Base-by-base conservation (phyloP, 192 early-diverging fungal species). In the Coemansia sp. region DNA sequence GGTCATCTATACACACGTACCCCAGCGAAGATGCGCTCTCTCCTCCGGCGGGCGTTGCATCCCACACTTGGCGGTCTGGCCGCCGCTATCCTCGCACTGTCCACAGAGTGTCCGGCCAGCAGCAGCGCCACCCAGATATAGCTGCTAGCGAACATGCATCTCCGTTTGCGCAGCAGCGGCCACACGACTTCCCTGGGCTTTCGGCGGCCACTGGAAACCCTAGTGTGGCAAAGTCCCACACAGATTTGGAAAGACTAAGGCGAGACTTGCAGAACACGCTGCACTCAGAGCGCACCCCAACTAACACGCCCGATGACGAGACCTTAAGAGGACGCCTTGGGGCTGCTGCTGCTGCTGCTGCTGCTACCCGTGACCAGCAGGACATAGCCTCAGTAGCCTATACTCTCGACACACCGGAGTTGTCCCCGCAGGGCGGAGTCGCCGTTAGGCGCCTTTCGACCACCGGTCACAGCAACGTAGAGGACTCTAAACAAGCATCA, bases 221-320 rank as follows among this genome's bases (percentile, higher is more conserved):
- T 4, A 39, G 34, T 31, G 28, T 52, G n/a, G 28, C 61, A 59
- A 63, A 57, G 57, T 64, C 68, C 0, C 39, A 66, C 25, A 53
- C 70, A 3, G 51, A 64, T 21, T 39, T 72, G 15, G 68, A 70
- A 12, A 13, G 56, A 34, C 62, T 70, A 7, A 56, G 57, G n/a
- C 16, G 23, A 12, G 68, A 70, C 13, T 23, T 64, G 8, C 62
- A 39, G 5, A 63, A 20, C 35, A 43, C 68, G 4, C 26, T 59
- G 9, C 43, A 42, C 37, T 23, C 68, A 1, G 61, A 42, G 18
- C 33, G 18, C 4, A 5, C 62, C 34, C 43, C 57, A 3, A 31
- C 16, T 23, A 64, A 53, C 15, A 58, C 43, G 16, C 68, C 55
- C 20, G 20, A 18, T 34, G 28, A 21, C 29, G 55, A 34, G n/a